These are phyloP conservation scores for Amanita exitialis DNA, from an alignment of 768 basidiomycete genomes.

Conservation along the genomic window DNA sequence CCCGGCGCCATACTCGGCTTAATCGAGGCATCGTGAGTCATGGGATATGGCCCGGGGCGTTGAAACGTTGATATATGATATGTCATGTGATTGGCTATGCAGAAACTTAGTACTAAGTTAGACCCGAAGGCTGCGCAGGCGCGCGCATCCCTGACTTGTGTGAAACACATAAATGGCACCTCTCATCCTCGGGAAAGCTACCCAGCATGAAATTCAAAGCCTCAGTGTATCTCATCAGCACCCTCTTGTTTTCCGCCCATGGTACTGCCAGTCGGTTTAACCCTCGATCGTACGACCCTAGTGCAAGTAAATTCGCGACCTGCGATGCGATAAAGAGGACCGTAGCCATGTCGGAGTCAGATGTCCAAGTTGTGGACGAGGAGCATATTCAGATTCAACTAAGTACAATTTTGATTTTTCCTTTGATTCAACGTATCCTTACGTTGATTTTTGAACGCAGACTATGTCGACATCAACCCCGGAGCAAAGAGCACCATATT, in stretches of 20 bases:
- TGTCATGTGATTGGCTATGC: no score
- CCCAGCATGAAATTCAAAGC: no score
- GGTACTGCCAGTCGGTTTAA: background rate
- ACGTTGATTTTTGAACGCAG: constrained; percentile 18
- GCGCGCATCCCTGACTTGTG: no score
- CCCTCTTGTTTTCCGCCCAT: background rate
- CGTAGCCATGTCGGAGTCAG: background rate
- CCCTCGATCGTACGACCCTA: background rate
- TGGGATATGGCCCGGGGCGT: no score
- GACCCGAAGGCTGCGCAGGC: no score
- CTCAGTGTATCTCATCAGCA: background rate
- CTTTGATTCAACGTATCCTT: background rate
- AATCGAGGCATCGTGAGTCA: no score
- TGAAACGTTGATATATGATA: no score
- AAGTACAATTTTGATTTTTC: background rate
- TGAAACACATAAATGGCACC: no score
- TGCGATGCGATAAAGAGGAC: background rate
- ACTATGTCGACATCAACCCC: constrained; percentile 58
- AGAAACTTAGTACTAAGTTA: no score
- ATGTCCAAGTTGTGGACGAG: background rate
- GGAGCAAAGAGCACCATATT: constrained; percentile 39
- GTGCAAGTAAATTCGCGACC: background rate
- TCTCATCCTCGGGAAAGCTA: no score
- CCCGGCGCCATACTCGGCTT: no score
- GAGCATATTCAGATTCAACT: background rate